Conservation (phyloP, 2,329 filamentous ascomycete genomes). For the Monosporascus sp. region DNA sequence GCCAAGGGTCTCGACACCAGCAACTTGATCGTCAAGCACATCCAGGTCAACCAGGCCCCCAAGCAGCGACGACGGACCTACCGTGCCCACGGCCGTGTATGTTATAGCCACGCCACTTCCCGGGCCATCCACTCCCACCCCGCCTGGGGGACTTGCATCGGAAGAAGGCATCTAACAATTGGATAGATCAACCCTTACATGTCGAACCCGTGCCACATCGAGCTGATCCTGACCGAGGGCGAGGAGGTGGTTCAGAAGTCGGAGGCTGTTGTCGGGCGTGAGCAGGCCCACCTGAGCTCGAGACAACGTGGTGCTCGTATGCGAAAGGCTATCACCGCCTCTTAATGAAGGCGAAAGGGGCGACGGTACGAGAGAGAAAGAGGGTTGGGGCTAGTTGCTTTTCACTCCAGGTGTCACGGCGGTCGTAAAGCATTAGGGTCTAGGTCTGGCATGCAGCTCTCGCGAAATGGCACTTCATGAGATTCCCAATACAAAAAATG, state of each 20-base stretch:
- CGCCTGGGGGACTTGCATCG: not conserved
- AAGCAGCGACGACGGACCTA: conserved; percentile 99
- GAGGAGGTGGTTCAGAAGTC: conserved; percentile 95
- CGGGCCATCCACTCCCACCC: not conserved
- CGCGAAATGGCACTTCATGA: conserved; percentile 15
- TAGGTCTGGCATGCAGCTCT: conserved; percentile 31
- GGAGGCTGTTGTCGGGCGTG: conserved; percentile 59
- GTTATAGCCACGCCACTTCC: conserved; percentile 36
- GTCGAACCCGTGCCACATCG: conserved; percentile 99
- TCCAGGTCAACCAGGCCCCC: conserved; percentile 99
- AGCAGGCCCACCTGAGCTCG: conserved; percentile 68
- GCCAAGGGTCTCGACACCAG: conserved; percentile 95
- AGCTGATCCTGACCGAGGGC: conserved; percentile 97
- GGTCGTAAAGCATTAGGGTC: conserved; percentile 32
- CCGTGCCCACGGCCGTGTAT: conserved; percentile 99
- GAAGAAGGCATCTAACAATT: conserved; percentile 18
- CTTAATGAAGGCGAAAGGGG: conserved; percentile 39
- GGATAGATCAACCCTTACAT: conserved; percentile 98
- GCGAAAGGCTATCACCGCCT: conserved; percentile 60
- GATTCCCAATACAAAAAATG: not conserved
- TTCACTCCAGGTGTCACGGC: conserved; percentile 32
- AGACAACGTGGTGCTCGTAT: conserved; percentile 79
- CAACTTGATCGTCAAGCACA: conserved; percentile 99
- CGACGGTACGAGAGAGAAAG: conserved; percentile 16
- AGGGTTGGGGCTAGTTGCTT: conserved; percentile 29